Percentiles rank a stretch among this genome's conserved stretches.
phyloP scores from a whole-genome alignment of 108 stramenopile genomes.

The Pseudonitzschia delicatissima region DNA sequence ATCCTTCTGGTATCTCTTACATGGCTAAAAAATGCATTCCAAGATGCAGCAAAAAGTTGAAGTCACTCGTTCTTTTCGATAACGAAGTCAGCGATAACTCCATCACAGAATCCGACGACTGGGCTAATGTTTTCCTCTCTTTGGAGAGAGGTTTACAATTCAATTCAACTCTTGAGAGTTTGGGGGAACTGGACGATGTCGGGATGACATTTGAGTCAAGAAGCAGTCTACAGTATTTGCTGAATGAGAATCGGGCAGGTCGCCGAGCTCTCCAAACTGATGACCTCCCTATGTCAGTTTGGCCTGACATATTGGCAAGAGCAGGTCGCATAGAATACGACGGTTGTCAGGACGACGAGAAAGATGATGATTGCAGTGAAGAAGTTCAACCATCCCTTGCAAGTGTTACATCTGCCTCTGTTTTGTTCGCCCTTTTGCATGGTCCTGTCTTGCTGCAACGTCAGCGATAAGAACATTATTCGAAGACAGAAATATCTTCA shows the following conservation, averaged over 20 bases:
- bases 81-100: background rate
- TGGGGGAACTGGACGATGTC: background rate
- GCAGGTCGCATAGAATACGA: background rate
- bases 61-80: conserved; percentile 1
- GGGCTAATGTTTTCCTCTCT: background rate
- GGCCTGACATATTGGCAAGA: conserved; percentile 7
- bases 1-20: background rate
- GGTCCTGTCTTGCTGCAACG: background rate
- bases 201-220: background rate
- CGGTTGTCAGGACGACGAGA: background rate
- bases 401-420: background rate
- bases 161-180: background rate
- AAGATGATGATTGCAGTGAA: background rate
- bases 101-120: background rate
- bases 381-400: background rate
- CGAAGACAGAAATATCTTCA: too few relatives aligned
- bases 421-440: background rate
- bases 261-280: background rate
- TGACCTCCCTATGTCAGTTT: background rate
- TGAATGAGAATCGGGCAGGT: conserved; percentile 6
- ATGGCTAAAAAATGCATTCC: conserved; percentile 2
- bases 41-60: background rate
- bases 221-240: background rate
- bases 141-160: background rate
- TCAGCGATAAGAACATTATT: too few relatives aligned